Base-by-base conservation (phyloP, 2,329 filamentous ascomycete species). In the Aspergillus sp. region DNA sequence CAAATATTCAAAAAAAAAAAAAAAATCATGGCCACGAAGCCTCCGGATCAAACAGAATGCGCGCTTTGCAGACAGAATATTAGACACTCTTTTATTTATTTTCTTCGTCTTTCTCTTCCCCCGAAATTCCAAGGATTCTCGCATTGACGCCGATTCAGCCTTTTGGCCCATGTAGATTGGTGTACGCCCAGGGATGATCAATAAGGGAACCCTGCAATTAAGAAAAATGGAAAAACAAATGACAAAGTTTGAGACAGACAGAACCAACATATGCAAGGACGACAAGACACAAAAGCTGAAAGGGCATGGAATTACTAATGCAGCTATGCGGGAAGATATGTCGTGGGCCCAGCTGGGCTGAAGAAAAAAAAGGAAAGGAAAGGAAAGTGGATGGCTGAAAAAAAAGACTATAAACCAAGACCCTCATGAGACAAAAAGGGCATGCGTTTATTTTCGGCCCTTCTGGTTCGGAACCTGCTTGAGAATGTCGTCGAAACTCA, bases 401-500 rank as follows among this genome's bases (percentile, higher is more conserved):
- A 58, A 51, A 52, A 12, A 61, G 56, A 52, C 39, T 42, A n/a
- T 6, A 32, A 24, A 32, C 32, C 12, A 42, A 24, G 24, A 53
- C 57, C 53, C 50, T 3, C n/a, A 10, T 20, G 32, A 9, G 29
- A 10, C 16, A 45, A 9, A n/a, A 26, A n/a, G 14, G 49, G 4
- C 36, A 7, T 36, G 32, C 18, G 7, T 26, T 66, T 71, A 75
- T 68, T 76, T 74, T 65, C 77, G 76, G 53, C 66, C 68, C 57
- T 72, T 74, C 63, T 72, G 71, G 49, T 69, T 67, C 20, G 72
- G 73, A 52, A 78, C 73, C 50, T 75, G 74, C 58, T 73, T 76
- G 53, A 82, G 65, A 56, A 82, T 82, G 54, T 79, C 76, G 60
- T 81, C 80, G 62, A 82, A 82, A 55, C 78, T 81, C 72, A 81